Evolutionary conservation across 495 filamentous ascomycete species (phyloP).

Genomic region (Neurospora sp.): DNA sequence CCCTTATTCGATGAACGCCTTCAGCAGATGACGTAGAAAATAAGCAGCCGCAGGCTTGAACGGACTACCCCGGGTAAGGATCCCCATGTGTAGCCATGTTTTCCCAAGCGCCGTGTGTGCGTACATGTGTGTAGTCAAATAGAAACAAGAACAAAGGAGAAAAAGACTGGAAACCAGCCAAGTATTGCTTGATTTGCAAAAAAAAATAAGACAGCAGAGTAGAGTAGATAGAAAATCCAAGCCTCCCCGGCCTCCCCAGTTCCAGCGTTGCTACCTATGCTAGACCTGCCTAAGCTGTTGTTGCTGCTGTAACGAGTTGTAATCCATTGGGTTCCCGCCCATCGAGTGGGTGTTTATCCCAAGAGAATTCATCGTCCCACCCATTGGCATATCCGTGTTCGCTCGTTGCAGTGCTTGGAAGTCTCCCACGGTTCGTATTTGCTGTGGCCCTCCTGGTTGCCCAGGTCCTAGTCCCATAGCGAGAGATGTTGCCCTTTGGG

Average conservation of each 20-base stretch:
- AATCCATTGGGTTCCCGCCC: conserved; percentile 20
- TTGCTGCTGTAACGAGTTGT: conserved; percentile 16
- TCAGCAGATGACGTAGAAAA: neutral
- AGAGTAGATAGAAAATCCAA: neutral
- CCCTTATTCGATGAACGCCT: neutral
- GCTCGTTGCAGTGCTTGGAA: conserved; percentile 36
- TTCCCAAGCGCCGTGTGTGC: neutral
- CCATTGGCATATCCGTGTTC: conserved; percentile 32
- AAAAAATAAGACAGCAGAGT: neutral
- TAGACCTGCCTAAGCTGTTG: neutral
- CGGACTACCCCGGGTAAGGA: neutral
- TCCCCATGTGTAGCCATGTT: neutral
- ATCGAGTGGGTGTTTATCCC: conserved; percentile 18
- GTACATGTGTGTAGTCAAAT: neutral
- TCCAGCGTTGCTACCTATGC: conserved; percentile 17
- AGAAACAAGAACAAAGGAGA: neutral
- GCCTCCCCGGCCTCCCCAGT: neutral
- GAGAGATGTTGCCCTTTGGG: conserved; percentile 31
- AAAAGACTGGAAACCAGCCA: neutral
- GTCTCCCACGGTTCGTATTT: conserved; percentile 35
- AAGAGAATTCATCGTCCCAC: conserved; percentile 10
- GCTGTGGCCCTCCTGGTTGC: conserved; percentile 10
- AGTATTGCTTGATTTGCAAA: neutral
- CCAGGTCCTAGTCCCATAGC: conserved; percentile 17
- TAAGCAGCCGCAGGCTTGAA: neutral